phyloP scores from a whole-genome alignment of 805 yeast species.

The Candida maesae region DNA sequence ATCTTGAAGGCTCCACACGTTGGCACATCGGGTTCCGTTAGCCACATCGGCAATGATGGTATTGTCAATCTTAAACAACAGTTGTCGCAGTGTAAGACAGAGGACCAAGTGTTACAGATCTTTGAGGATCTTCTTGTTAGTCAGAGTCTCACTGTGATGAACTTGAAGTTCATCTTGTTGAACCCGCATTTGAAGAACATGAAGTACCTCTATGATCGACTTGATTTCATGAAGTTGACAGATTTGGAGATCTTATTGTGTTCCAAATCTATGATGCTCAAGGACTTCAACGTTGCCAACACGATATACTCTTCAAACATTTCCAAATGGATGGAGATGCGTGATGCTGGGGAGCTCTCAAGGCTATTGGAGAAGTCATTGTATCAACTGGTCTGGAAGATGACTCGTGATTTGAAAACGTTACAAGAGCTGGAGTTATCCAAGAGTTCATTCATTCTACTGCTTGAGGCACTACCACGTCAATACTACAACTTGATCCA shows the following conservation, averaged over 20 bases:
- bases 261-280: slow-evolving; percentile 12
- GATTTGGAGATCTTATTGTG: slow-evolving; percentile 12
- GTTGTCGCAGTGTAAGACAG: slow-evolving; percentile 2
- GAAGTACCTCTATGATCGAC: slow-evolving; percentile 9
- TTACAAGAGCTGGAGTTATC: slow-evolving; percentile 1
- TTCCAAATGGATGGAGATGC: slow-evolving; percentile 7
- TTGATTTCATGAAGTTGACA: slow-evolving; percentile 11
- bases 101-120: slow-evolving; percentile 8
- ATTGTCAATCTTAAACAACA: slow-evolving; percentile 6
- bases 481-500: slow-evolving; percentile 10
- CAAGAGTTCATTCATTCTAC: slow-evolving; percentile 4
- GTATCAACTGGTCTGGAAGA: slow-evolving; percentile 17
- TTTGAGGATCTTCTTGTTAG: slow-evolving; percentile 15
- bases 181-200: slow-evolving; percentile 9
- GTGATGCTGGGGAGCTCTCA: slow-evolving; percentile 1
- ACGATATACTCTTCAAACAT: slow-evolving; percentile 8
- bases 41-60: no score
- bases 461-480: slow-evolving; percentile 18
- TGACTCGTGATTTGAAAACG: slow-evolving; percentile 6
- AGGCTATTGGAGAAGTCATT: slow-evolving; percentile 14
- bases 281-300: slow-evolving; percentile 8
- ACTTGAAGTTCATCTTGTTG: slow-evolving; percentile 14
- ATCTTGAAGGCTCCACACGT: slow-evolving; percentile 10
- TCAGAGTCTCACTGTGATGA: slow-evolving; percentile 6
- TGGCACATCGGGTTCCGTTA: no score